Evolutionary conservation across 2,329 filamentous ascomycete genomes (phyloP), one percentile per base, ranked within the genome.

Genomic region (Diaporthe citrichinensis): DNA sequence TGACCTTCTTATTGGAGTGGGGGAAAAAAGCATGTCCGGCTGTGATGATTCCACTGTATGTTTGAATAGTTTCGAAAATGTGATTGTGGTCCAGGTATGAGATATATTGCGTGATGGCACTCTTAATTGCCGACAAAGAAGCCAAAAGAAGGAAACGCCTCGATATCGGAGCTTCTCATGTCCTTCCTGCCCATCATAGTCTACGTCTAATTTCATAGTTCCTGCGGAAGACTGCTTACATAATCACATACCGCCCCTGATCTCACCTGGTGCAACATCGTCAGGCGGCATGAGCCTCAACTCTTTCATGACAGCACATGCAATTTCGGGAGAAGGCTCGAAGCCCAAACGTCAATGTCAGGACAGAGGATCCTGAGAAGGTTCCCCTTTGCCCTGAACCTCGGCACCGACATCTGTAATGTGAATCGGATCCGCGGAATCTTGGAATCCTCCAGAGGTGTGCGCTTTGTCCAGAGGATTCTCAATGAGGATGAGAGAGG

Each of bases 341-440:
- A 36, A 51, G n/a, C 39, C 55, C n/a, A 34, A 9, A 25, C 25
- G 31, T 46, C 25, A 34, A 73, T 76, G 75, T 73, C 75, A 58
- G 59, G 69, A 49, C 44, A 51, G 5, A 73, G 73, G 17, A 49
- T 59, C 36, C 6, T 77, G 57, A 73, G 55, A 15, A 77, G 25
- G 44, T 95, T 96, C 79, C 92, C 93, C 1, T 87, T 91, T n/a
- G 87, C 91, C 1, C 81, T 96, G 20, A 88, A 89, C 67, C 86
- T 98, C 71, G 95, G 95, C 75, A 96, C 91, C 65, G 95, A 98
- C 82, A 93, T 98, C 74, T 95, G 94, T 83, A 88, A 89, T 74
- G 89, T 95, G 74, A 84, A 88, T 0, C 92, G 95, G 73, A 91
- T 98, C 76, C 85, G 87, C 76, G 82, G 83, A 28, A 86, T 95